phyloP scores from a whole-genome alignment of 2,329 filamentous ascomycete species.

The Nigrospora sphaerica region DNA sequence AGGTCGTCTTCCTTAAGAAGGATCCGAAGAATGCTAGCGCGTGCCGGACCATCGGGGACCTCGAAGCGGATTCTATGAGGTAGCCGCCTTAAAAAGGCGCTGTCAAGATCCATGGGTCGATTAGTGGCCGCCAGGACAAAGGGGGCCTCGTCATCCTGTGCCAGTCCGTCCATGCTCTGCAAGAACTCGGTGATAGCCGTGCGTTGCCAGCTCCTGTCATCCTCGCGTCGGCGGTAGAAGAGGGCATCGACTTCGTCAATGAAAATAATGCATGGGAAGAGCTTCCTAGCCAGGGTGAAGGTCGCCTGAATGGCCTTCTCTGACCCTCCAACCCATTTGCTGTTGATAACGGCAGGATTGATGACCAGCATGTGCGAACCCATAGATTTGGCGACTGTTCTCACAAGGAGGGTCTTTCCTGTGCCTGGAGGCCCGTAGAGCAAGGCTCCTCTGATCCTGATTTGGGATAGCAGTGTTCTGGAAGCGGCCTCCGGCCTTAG shows the following conservation, averaged over 20 bases:
- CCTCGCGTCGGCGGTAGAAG: constrained; percentile 64
- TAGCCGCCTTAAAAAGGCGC: constrained; percentile 3
- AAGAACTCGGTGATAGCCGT: constrained; percentile 71
- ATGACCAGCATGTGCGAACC: constrained; percentile 79
- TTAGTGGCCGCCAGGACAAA: constrained; percentile 5
- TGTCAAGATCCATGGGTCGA: constrained; percentile 3
- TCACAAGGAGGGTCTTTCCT: constrained; percentile 68
- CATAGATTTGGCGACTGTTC: constrained; percentile 68
- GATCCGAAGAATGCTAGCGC: too few relatives aligned
- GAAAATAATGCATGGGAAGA: constrained; percentile 70
- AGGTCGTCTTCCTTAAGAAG: too few relatives aligned
- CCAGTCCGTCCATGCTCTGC: constrained; percentile 67
- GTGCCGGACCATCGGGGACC: too few relatives aligned
- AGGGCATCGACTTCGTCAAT: constrained; percentile 74
- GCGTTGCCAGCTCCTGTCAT: constrained; percentile 66
- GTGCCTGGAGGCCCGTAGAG: constrained; percentile 71
- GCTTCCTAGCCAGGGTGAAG: constrained; percentile 59
- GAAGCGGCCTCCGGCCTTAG: not conserved
- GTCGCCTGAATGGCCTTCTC: constrained; percentile 72
- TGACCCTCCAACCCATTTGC: constrained; percentile 70
- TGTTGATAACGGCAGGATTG: constrained; percentile 72
- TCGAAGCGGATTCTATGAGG: too few relatives aligned
- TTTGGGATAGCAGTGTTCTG: not conserved
- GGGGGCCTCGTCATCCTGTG: constrained; percentile 7
- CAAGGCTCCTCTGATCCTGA: constrained; percentile 55